Evolutionary conservation across 305 asterid species (phyloP).

Genomic region (Solanum aculeatissimum): DNA sequence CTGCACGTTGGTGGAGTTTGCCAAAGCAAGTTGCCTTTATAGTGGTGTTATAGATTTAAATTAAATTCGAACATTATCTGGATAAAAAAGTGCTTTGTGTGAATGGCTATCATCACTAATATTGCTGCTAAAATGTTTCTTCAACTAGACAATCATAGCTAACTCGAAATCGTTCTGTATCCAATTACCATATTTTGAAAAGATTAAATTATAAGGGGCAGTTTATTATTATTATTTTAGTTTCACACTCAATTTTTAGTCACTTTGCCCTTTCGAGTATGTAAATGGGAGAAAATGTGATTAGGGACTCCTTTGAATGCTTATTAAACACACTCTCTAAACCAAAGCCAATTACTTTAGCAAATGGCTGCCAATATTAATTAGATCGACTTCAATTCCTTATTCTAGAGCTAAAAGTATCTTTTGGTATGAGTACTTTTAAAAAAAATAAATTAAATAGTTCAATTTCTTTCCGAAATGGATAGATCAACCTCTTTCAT

Average conservation of each 20-base stretch:
- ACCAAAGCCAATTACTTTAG: not conserved
- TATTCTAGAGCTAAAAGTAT: not conserved
- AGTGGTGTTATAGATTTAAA: not conserved
- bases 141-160: not conserved
- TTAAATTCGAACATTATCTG: not conserved
- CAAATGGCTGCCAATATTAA: not conserved
- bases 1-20: not conserved
- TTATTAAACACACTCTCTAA: not conserved
- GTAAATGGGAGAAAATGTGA: not conserved
- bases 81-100: not conserved
- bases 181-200: not conserved
- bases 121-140: not conserved
- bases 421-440: too few relatives aligned
- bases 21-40: not conserved
- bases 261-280: not conserved
- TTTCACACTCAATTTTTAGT: not conserved
- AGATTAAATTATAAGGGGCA: not conserved
- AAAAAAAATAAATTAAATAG: too few relatives aligned
- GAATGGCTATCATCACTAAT: not conserved
- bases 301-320: not conserved
- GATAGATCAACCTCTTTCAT: not conserved
- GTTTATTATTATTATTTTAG: not conserved
- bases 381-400: not conserved
- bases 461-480: not conserved
- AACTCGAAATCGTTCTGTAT: not conserved